Conservation (phyloP, 306 rosid species). For the Alnus rubra region DNA sequence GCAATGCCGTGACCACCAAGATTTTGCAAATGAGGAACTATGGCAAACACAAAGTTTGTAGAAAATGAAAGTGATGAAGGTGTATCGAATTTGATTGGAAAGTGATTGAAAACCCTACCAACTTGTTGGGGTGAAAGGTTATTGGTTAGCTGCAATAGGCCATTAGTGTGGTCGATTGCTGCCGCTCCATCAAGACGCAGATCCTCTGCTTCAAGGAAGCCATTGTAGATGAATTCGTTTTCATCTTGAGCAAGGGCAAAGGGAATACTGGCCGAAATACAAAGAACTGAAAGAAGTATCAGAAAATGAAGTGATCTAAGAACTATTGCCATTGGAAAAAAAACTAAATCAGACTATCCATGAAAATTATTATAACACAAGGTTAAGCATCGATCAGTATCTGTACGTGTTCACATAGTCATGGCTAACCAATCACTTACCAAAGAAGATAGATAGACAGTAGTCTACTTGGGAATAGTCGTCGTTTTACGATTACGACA, state of each 20-base stretch:
- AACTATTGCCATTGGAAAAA: neutral
- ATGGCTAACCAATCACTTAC: too few relatives aligned
- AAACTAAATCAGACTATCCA: neutral
- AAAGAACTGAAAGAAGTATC: neutral
- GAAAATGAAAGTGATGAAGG: neutral
- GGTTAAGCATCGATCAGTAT: too few relatives aligned
- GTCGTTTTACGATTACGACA: too few relatives aligned
- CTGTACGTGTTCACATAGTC: too few relatives aligned
- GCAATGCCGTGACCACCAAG: slow-evolving; percentile 29
- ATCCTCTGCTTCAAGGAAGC: neutral
- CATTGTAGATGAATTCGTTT: neutral
- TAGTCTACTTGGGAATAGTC: too few relatives aligned
- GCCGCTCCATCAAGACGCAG: neutral
- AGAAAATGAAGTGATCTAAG: neutral
- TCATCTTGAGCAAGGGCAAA: neutral
- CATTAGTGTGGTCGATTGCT: neutral
- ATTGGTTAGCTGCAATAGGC: neutral
- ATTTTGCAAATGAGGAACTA: neutral
- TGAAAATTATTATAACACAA: too few relatives aligned
- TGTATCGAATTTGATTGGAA: neutral
- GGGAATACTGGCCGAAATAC: neutral
- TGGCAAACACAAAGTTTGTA: neutral
- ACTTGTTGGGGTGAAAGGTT: neutral
- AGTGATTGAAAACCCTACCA: neutral
- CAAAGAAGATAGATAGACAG: too few relatives aligned